Conservation (phyloP, 768 basidiomycete species). For the Auriscalpium orientale region DNA sequence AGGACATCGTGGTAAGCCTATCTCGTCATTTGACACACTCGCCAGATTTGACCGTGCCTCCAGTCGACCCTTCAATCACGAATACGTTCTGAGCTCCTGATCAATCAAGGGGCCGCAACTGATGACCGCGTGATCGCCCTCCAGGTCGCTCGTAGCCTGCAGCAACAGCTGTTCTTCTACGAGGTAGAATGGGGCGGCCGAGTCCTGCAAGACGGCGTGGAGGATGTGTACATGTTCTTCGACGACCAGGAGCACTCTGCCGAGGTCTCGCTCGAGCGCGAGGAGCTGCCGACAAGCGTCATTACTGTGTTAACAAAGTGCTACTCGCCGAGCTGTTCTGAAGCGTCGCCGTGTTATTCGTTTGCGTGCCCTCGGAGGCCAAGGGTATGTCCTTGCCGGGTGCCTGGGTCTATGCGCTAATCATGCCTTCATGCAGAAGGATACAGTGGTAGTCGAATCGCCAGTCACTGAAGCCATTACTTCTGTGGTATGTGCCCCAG, state of each 20-base stretch:
- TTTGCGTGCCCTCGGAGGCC: conserved; percentile 59
- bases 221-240: conserved; percentile 90
- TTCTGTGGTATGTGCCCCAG: neutral
- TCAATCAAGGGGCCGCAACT: conserved; percentile 65
- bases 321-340: conserved; percentile 81
- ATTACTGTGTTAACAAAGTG: conserved; percentile 86
- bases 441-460: neutral
- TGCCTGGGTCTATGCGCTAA: neutral
- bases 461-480: neutral
- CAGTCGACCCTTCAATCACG: conserved; percentile 85
- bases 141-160: conserved; percentile 83
- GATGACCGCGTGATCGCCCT: conserved; percentile 79
- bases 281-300: conserved; percentile 82
- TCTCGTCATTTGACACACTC: neutral
- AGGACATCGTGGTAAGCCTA: conserved; percentile 79
- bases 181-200: conserved; percentile 94
- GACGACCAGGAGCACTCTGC: conserved; percentile 68
- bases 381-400: conserved; percentile 35
- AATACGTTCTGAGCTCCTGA: conserved; percentile 76
- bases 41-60: neutral
- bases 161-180: conserved; percentile 90
- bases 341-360: conserved; percentile 76
- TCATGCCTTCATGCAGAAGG: neutral
- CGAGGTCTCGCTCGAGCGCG: conserved; percentile 51
- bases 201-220: conserved; percentile 76